These are phyloP conservation scores for Euphrasia confusa DNA, from an alignment of 257 asterid genomes.

Conservation along the genomic window DNA sequence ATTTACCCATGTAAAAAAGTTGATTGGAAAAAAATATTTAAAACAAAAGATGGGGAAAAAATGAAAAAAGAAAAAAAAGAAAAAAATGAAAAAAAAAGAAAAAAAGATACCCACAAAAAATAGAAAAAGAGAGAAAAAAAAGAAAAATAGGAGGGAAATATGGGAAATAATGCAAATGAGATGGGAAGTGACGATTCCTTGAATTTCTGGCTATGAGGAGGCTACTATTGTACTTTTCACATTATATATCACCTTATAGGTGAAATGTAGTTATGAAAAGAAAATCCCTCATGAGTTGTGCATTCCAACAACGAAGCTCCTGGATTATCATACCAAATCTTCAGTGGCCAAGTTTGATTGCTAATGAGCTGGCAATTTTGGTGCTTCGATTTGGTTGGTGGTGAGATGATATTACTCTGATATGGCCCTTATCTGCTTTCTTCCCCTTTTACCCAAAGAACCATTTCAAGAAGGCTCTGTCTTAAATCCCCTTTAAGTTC, in stretches of 20 bases:
- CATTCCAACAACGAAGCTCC: slow-evolving; percentile 26
- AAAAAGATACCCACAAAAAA: slow-evolving; percentile 19
- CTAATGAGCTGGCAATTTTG: slow-evolving; percentile 49
- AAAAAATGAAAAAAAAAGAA: slow-evolving; percentile 19
- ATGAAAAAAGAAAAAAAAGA: slow-evolving; percentile 7
- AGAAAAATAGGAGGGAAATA: slow-evolving; percentile 3
- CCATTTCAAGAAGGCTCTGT: slow-evolving; percentile 25
- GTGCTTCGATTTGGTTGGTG: slow-evolving; percentile 52
- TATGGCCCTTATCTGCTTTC: slow-evolving; percentile 32
- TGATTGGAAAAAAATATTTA: slow-evolving; percentile 17
- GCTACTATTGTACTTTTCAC: slow-evolving; percentile 21
- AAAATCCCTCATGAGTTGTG: slow-evolving; percentile 25
- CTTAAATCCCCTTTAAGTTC: slow-evolving; percentile 14
- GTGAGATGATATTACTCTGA: slow-evolving; percentile 70
- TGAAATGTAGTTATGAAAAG: slow-evolving; percentile 30
- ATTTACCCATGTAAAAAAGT: slow-evolving; percentile 38
- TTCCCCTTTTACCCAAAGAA: slow-evolving; percentile 28
- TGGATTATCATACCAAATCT: slow-evolving; percentile 30
- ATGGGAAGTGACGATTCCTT: slow-evolving; percentile 7
- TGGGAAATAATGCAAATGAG: slow-evolving; percentile 15
- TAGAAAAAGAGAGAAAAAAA: not conserved
- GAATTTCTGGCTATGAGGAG: slow-evolving; percentile 16
- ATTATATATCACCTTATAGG: slow-evolving; percentile 22
- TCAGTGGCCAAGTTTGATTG: slow-evolving; percentile 41
- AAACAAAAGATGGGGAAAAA: slow-evolving; percentile 26